Conservation (phyloP, 495 filamentous ascomycete genomes). For the Xylaria palmicola region DNA sequence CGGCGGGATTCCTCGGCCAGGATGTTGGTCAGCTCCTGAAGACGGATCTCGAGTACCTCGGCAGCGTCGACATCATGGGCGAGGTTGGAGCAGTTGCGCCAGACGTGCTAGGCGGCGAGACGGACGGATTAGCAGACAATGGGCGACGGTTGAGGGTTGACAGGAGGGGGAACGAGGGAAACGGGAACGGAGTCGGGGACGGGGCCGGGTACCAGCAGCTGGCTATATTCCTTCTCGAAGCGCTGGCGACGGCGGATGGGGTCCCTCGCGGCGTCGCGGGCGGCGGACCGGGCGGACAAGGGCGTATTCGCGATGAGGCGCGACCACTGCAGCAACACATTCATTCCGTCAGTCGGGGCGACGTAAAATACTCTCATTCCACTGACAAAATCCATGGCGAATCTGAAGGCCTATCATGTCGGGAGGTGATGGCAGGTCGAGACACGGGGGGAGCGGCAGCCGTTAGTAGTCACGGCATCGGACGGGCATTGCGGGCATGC, state of each 20-base stretch:
- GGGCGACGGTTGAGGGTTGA: background rate
- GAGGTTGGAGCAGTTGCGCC: slow-evolving; percentile 64
- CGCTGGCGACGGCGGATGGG: slow-evolving; percentile 83
- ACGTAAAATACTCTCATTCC: background rate
- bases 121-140: slow-evolving; percentile 6
- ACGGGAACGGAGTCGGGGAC: background rate
- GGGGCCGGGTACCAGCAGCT: slow-evolving; percentile 64
- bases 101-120: slow-evolving; percentile 63
- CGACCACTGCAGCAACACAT: slow-evolving; percentile 64
- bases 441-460: background rate
- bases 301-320: slow-evolving; percentile 82
- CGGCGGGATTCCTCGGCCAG: slow-evolving; percentile 86
- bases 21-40: slow-evolving; percentile 69
- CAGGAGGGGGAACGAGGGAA: background rate
- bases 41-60: slow-evolving; percentile 51
- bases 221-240: slow-evolving; percentile 85
- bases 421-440: background rate
- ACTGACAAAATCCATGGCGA: slow-evolving; percentile 46
- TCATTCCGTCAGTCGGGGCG: slow-evolving; percentile 4
- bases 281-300: slow-evolving; percentile 53
- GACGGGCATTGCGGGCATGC: background rate
- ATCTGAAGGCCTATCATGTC: slow-evolving; percentile 33
- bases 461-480: background rate
- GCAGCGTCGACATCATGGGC: slow-evolving; percentile 52
- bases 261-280: slow-evolving; percentile 65